Evolutionary conservation across 83 land plant species (phyloP), one percentile per base, ranked within the genome.

Genomic region (Picea abies): DNA sequence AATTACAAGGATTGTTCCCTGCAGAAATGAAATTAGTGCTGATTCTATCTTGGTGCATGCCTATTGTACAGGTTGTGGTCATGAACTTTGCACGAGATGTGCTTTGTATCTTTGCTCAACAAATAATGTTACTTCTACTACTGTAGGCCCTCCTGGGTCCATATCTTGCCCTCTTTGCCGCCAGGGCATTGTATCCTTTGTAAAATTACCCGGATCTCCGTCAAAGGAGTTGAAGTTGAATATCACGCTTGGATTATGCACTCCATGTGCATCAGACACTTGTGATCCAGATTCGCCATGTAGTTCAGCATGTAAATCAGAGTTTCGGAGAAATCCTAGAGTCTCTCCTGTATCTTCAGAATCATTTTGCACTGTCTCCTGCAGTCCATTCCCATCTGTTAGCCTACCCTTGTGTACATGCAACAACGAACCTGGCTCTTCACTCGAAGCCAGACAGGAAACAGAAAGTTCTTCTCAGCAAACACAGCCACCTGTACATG

Each of bases 21-120:
- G 12, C 56, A 52, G 56, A 52, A 11, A 52, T 52, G 56, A 52
- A 52, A 10, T 52, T 10, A 52, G 56, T 52, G 12, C 56, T 52
- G 56, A 52, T 52, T 52, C 56, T 52, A 52, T 52, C 56, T 11
- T 52, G 56, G 56, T 52, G 56, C 56, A 52, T 52, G 56, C 14
- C 56, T 52, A 52, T 52, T 52, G 56, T 52, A 20, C 88, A 97
- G 99, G 99, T 35, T 97, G 98, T 85, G 89, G 90, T 56, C 99
- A 95, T 77, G 98, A 91, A 81, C 92, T 97, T 2, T 97, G 99
- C 84, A 92, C 92, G 7, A 90, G 86, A 80, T 97, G 99, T 88
- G 97, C 99, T 9, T 91, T 95, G 35, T 93, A 91, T 76, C 90
- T 93, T 9, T 91, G 95, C 87, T 90, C 95, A 56, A 89, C 86